Evolutionary conservation across 2,329 filamentous ascomycete species (phyloP).

Genomic region (Cladorrhinum sp.): DNA sequence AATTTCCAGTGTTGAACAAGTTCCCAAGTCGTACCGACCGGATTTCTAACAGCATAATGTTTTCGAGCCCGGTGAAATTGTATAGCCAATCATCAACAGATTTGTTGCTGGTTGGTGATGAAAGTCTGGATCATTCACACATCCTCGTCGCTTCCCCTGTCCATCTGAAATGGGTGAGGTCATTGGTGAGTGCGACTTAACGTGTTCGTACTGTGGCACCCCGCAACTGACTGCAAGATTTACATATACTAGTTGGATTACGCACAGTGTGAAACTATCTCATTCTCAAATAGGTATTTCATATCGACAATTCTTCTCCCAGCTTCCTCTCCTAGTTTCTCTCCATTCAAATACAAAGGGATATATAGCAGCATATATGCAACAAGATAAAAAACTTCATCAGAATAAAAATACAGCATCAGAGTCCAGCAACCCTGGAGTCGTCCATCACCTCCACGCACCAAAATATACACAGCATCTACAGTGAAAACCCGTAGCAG

Average conservation of each 20-base stretch:
- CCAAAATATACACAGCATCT: neutral
- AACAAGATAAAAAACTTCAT: conserved; percentile 1
- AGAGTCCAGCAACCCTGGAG: neutral
- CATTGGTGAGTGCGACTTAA: neutral
- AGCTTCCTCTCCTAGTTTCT: neutral
- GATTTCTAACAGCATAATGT: too few species aligned
- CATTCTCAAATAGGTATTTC: neutral
- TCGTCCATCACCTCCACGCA: neutral
- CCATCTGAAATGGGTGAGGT: neutral
- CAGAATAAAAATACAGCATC: conserved; percentile 11
- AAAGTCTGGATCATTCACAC: neutral
- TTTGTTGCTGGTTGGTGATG: neutral
- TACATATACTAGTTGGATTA: neutral
- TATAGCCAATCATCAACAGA: neutral
- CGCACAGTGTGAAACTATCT: neutral
- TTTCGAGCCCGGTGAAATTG: neutral
- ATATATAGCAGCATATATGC: conserved; percentile 10
- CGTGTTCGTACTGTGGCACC: neutral
- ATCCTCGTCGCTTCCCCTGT: neutral
- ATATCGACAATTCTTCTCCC: neutral
- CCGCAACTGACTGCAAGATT: neutral
- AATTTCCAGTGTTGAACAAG: too few species aligned
- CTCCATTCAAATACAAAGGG: conserved; percentile 1
- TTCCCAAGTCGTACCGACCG: too few species aligned
- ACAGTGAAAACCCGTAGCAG: neutral